Base-by-base conservation (phyloP, 306 rosid genomes). In the Ormosia semicastrata region DNA sequence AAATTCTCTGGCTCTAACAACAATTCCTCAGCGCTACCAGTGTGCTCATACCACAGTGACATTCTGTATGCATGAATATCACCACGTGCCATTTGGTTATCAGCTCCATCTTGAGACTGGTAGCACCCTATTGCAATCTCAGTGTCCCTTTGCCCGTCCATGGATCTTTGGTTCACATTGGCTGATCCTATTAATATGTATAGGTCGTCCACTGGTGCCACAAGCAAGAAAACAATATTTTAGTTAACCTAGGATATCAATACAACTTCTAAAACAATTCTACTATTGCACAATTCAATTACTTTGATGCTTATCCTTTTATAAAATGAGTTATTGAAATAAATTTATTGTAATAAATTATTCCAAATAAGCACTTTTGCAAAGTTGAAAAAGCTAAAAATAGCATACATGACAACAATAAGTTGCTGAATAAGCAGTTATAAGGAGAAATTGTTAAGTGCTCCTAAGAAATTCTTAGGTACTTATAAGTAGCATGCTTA, bases 121-220 rank as follows among this genome's bases (percentile, higher is more conserved):
- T 92, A 89, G 81, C 94, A 91, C 41, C 99, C 98, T 56, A 95
- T 90, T 7, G 96, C 99, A 8, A 95, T 95, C 80, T 95, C 98
- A 0, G 98, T 92, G 88, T 95, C 99, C 62, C 99, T 82, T 74
- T 85, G 75, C 12, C 99, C 99, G 15, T 93, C 99, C 99, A 95
- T 93, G 17, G 99, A 95, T 75, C 99, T 81, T 43, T 93, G 99
- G 90, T 95, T 95, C 82, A 95, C 92, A 81, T 95, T 95, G 12
- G 99, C 98, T 5, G 99, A 95, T 86, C 99, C 99, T 77, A 95
- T 92, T 71, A 95, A 6, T 57, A 95, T 77, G 88, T 95, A 95
- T 65, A 87, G 41, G 76, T 95, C 99, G 73, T 95, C 99, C 96
- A 93, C 99, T 95, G 85, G 56, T 72, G 29, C 8, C 46, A 50